Conservation (phyloP, 2,329 filamentous ascomycete species). For the Cytospora paraplurivora region DNA sequence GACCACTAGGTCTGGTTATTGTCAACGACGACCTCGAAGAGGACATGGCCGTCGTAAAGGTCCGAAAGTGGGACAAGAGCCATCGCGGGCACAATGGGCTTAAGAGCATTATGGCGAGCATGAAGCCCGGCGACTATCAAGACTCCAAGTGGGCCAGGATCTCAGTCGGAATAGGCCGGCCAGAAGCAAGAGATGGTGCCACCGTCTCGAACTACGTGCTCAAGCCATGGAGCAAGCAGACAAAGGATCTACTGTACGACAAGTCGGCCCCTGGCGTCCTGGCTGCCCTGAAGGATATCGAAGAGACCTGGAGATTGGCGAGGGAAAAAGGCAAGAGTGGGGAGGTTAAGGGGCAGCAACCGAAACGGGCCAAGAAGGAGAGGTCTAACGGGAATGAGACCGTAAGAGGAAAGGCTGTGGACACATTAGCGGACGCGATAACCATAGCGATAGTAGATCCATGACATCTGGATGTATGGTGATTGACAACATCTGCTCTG, state of each 20-base stretch:
- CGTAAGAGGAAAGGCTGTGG: background rate
- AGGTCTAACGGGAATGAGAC: constrained; percentile 1
- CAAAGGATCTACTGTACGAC: constrained; percentile 54
- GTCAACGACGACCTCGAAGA: constrained; percentile 89
- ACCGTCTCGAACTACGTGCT: constrained; percentile 80
- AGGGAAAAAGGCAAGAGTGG: constrained; percentile 2
- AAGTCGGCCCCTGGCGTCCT: constrained; percentile 56
- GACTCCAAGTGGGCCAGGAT: constrained; percentile 59
- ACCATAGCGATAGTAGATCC: constrained; percentile 12
- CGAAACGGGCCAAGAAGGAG: constrained; percentile 11
- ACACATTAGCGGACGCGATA: constrained; percentile 5
- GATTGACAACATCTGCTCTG: background rate
- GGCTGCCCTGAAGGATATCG: constrained; percentile 50
- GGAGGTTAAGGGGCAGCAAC: background rate
- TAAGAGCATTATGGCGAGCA: constrained; percentile 61
- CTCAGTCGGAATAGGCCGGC: constrained; percentile 85
- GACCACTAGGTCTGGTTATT: constrained; percentile 62
- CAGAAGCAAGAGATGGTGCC: constrained; percentile 64
- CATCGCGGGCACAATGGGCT: constrained; percentile 75
- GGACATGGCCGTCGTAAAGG: constrained; percentile 65
- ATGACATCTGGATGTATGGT: background rate
- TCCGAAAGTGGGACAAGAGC: constrained; percentile 65
- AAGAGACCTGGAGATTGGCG: constrained; percentile 40
- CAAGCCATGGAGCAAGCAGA: constrained; percentile 58
- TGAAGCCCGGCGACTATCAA: constrained; percentile 48